A percentile compares a stretch with the other conserved stretches of the same genome.
phyloP scores from a whole-genome alignment of 768 basidiomycete genomes.

The Macrolepiota dolichaula region DNA sequence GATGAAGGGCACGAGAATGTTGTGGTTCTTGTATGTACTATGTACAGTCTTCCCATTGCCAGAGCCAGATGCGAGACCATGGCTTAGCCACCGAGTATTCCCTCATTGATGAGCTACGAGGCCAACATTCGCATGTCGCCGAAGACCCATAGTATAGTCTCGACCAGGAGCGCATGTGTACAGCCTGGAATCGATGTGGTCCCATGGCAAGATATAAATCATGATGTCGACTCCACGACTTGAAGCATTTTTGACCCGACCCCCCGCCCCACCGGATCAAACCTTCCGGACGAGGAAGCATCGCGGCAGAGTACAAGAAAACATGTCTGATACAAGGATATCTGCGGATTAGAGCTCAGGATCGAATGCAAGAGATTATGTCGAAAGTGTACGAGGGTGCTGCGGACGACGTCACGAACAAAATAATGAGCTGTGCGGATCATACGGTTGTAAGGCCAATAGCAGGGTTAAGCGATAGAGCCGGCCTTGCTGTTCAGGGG shows the following conservation, averaged over 20 bases:
- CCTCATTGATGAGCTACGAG: background rate
- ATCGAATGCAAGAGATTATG: background rate
- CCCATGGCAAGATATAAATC: background rate
- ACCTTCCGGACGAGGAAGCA: background rate
- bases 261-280: background rate
- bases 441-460: conserved; percentile 1
- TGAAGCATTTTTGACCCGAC: background rate
- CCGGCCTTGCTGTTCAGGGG: conserved; percentile 1
- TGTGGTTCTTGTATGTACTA: background rate
- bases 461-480: background rate
- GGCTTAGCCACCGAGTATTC: background rate
- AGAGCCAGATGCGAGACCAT: background rate
- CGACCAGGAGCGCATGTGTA: background rate
- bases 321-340: background rate
- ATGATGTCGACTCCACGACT: background rate
- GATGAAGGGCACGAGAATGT: background rate
- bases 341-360: background rate
- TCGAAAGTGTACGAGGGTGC: background rate
- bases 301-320: conserved; percentile 1
- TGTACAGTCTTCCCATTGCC: background rate
- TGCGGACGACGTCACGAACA: background rate
- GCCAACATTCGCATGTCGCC: background rate
- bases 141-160: background rate
- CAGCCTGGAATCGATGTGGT: background rate
- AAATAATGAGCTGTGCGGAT: background rate